Evolutionary conservation across 2,329 filamentous ascomycete species (phyloP), one percentile per base, ranked within the genome.

Genomic region (Aureobasidium sp.): DNA sequence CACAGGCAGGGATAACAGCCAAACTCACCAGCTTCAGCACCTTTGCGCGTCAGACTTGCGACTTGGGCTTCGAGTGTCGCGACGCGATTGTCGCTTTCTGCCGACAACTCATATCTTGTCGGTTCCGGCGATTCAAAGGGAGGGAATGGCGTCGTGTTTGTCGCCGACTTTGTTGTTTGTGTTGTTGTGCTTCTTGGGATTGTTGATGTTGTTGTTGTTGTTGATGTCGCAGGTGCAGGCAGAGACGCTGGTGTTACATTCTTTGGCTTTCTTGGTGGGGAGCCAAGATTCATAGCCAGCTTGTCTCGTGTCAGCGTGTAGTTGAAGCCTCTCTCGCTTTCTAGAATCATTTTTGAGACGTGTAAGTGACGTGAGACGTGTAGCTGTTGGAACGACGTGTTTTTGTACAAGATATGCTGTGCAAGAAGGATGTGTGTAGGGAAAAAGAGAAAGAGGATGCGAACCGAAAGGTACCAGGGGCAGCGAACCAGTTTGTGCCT

Each of bases 1-100:
- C 53, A 57, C 20, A 57, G 41, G 53, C 53, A 57, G 27, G 53
- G 53, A 57, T 57, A 57, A 36, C 53, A 57, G 39, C 53, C 53
- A 44, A 39, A 57, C 53, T 57, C 53, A 57, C 53, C 53, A 24
- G 39, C 53, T 57, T 57, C 39, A 20, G 46, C 53, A 41, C 53
- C 53, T 36, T 57, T 57, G 17, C 27, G 39, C 29, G 53, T 57
- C 53, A 57, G 41, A 17, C 29, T 44, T 24, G 39, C 29, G 39
- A 57, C 53, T 26, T 57, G 53, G 27, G 17, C 39, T 46, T 57
- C 53, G 24, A 57, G 29, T 15, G 29, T 39, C 39, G 27, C 53
- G 39, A 57, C 41, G 27, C 53, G 53, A 10, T 46, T 20, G 53
- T 57, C 53, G 53, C 27, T 27, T 20, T 36, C 52, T 10, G 50